Percentiles rank a stretch among this genome's conserved stretches.
Evolutionary conservation across 2,329 filamentous ascomycete species (phyloP).

Genomic region (Nigrograna mackinnonii): DNA sequence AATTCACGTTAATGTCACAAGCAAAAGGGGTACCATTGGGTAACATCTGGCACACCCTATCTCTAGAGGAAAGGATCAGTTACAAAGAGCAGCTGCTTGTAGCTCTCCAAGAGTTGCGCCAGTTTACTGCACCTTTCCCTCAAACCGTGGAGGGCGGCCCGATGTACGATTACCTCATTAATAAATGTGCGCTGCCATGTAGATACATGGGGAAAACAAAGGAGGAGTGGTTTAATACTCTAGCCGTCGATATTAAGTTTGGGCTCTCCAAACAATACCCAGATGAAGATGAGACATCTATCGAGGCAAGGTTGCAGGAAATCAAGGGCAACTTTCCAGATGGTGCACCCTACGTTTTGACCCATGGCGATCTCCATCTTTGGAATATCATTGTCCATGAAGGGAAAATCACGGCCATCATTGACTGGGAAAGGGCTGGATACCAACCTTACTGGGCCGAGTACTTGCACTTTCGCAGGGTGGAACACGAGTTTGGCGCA

Average conservation of each 20-base stretch:
- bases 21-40: slow-evolving; percentile 6
- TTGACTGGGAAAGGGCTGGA: slow-evolving; percentile 24
- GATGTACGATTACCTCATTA: slow-evolving; percentile 9
- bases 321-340: slow-evolving; percentile 6
- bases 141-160: slow-evolving; percentile 10
- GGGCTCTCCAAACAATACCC: slow-evolving; percentile 1
- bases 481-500: neutral
- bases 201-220: slow-evolving; percentile 8
- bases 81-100: slow-evolving; percentile 11
- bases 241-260: slow-evolving; percentile 9
- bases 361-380: slow-evolving; percentile 23
- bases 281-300: slow-evolving; percentile 2
- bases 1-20: slow-evolving; percentile 9
- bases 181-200: slow-evolving; percentile 5
- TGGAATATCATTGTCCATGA: slow-evolving; percentile 23
- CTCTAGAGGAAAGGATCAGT: slow-evolving; percentile 3
- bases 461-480: neutral
- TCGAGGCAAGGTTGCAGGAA: slow-evolving; percentile 7
- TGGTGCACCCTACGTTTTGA: slow-evolving; percentile 19
- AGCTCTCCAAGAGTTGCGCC: slow-evolving; percentile 9
- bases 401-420: slow-evolving; percentile 17
- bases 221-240: slow-evolving; percentile 13
- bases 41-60: slow-evolving; percentile 5
- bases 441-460: slow-evolving; percentile 26
- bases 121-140: slow-evolving; percentile 9